phyloP scores from a whole-genome alignment of 768 basidiomycete species.

The Suillus hirtellus region DNA sequence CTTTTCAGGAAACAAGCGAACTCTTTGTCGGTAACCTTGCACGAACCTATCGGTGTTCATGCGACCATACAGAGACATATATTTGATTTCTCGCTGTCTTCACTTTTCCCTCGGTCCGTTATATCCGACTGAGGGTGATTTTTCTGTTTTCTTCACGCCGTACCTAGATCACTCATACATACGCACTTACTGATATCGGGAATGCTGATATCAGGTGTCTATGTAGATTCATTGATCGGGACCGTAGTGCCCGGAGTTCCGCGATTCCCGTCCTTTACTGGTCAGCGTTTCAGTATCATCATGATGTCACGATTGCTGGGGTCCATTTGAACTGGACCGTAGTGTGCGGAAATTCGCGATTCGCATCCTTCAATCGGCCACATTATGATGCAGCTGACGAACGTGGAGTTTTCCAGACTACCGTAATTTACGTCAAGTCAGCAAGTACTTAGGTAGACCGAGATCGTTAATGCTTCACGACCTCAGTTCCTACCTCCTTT shows the following conservation, averaged over 20 bases:
- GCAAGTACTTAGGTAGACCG: background rate
- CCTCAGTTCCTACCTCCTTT: background rate
- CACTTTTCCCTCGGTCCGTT: too few relatives aligned
- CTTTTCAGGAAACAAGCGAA: background rate
- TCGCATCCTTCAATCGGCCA: background rate
- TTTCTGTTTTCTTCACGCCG: too few relatives aligned
- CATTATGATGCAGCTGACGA: background rate
- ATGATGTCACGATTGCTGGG: background rate
- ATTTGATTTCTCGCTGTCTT: too few relatives aligned
- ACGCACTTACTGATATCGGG: too few relatives aligned
- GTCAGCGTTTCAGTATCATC: background rate
- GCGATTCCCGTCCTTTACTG: background rate
- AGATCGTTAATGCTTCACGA: background rate
- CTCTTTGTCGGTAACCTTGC: background rate
- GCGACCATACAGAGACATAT: too few relatives aligned
- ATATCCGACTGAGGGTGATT: too few relatives aligned
- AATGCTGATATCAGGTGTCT: too few relatives aligned
- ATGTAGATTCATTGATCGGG: background rate
- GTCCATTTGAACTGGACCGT: background rate
- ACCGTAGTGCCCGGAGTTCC: background rate
- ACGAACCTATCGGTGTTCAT: background rate
- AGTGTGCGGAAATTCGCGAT: background rate
- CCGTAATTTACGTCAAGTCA: background rate
- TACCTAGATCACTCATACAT: too few relatives aligned
- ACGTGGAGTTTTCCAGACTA: background rate